phyloP scores from a whole-genome alignment of 2,329 filamentous ascomycete genomes.

The Ampelomyces quisqualis region DNA sequence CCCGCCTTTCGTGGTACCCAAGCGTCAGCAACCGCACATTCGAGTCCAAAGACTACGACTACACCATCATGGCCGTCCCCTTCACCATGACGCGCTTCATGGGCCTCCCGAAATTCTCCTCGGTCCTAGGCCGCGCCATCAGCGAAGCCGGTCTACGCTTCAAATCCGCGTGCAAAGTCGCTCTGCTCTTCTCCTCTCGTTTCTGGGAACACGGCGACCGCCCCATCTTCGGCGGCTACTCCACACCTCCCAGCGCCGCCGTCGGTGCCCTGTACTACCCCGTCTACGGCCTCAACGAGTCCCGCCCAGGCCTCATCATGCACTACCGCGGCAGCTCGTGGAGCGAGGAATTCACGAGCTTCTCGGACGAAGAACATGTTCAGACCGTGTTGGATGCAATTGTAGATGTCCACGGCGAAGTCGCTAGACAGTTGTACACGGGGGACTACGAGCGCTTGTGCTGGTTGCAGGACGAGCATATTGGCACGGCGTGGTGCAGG shows the following conservation, averaged over 20 bases:
- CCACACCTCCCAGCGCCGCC: background rate
- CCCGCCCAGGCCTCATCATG: background rate
- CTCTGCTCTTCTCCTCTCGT: background rate
- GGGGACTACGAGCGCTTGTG: slow-evolving; percentile 1
- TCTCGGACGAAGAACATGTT: background rate
- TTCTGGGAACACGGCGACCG: background rate
- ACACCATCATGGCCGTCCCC: slow-evolving; percentile 2
- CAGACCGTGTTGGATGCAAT: background rate
- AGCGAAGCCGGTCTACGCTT: slow-evolving; percentile 3
- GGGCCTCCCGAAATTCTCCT: slow-evolving; percentile 2
- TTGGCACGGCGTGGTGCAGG: background rate
- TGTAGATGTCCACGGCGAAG: background rate
- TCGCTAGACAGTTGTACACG: background rate
- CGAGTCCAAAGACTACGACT: slow-evolving; percentile 3
- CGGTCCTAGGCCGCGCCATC: slow-evolving; percentile 2
- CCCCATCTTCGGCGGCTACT: background rate
- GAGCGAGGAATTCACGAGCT: background rate
- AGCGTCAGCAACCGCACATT: background rate
- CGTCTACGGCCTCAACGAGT: slow-evolving; percentile 1
- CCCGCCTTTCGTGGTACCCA: background rate
- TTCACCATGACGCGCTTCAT: slow-evolving; percentile 7
- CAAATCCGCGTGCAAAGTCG: slow-evolving; percentile 1
- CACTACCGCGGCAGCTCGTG: background rate
- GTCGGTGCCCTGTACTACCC: background rate
- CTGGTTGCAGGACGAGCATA: background rate